Percentiles rank a stretch among this genome's conserved stretches.
Conservation (phyloP, 305 asterid species). For the Fraxinus latifolia region DNA sequence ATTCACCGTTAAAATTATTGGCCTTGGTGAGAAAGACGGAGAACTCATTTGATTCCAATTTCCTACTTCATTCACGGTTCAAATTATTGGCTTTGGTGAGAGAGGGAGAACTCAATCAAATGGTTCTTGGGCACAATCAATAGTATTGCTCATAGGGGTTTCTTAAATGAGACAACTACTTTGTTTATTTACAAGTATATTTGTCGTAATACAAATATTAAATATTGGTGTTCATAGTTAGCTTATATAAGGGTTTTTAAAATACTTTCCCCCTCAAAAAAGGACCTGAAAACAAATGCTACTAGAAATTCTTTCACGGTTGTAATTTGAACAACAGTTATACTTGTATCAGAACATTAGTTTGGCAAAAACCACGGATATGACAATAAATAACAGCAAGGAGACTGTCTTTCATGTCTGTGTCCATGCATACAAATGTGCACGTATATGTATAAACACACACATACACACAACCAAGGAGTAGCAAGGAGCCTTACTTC, state of each 20-base stretch:
- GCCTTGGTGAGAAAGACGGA: not conserved
- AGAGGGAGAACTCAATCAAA: not conserved
- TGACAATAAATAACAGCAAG: not conserved
- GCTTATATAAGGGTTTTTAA: not conserved
- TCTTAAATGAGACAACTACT: not conserved
- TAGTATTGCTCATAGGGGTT: not conserved
- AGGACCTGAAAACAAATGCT: not conserved
- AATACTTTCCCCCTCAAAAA: not conserved
- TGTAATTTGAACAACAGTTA: not conserved
- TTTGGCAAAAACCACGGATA: not conserved
- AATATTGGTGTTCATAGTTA: not conserved
- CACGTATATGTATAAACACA: constrained; percentile 1
- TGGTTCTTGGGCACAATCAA: not conserved
- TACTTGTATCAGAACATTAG: not conserved
- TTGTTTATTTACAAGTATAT: not conserved
- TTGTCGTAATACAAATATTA: not conserved
- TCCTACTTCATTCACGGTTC: not conserved
- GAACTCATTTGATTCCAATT: not conserved
- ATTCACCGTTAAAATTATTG: not conserved
- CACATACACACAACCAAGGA: constrained; percentile 7
- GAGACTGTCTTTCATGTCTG: constrained; percentile 3
- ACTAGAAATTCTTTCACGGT: not conserved
- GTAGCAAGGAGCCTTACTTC: constrained; percentile 43
- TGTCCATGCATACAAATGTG: constrained; percentile 2
- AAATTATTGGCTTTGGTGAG: not conserved